phyloP scores from a whole-genome alignment of 495 filamentous ascomycete species.

The Xylaria bambusicola region DNA sequence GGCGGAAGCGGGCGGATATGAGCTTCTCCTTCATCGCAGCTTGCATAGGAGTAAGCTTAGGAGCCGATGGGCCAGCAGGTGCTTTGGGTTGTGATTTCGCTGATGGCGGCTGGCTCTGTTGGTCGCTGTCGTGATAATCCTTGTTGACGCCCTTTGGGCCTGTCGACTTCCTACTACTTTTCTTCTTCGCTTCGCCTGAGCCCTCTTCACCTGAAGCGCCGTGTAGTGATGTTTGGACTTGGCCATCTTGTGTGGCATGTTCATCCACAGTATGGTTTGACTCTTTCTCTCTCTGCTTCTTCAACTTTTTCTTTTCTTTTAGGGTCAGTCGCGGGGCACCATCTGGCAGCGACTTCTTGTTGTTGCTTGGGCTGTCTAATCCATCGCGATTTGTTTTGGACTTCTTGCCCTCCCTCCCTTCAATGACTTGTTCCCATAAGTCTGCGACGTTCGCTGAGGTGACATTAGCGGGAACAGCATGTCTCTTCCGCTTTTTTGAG shows the following conservation, averaged over 20 bases:
- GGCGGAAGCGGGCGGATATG: conserved; percentile 90
- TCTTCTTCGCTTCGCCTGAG: conserved; percentile 35
- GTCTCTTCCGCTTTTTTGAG: conserved; percentile 61
- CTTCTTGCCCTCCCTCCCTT: conserved; percentile 54
- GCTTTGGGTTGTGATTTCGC: conserved; percentile 7
- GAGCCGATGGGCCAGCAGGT: conserved; percentile 28
- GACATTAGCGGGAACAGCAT: conserved; percentile 53
- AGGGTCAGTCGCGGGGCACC: conserved; percentile 27
- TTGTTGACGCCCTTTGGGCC: too few relatives aligned
- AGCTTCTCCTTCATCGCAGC: conserved; percentile 91
- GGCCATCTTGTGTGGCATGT: conserved; percentile 4
- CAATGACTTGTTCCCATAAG: conserved; percentile 78
- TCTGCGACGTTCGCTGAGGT: conserved; percentile 71
- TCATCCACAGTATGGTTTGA: conserved; percentile 5
- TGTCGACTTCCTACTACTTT: conserved; percentile 31
- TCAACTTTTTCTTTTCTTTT: conserved; percentile 48
- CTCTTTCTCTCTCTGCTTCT: conserved; percentile 35
- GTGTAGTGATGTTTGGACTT: conserved; percentile 13
- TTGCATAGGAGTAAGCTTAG: conserved; percentile 85
- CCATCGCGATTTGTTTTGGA: conserved; percentile 27
- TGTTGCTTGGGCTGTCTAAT: conserved; percentile 15
- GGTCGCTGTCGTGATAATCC: conserved; percentile 19
- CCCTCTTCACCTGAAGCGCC: conserved; percentile 25
- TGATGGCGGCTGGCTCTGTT: not conserved
- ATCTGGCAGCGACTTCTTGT: conserved; percentile 19